Percentiles rank a stretch among this genome's conserved stretches.
Evolutionary conservation across 345 rosid genomes (phyloP).

Genomic region (Eucalyptus lansdowneana): DNA sequence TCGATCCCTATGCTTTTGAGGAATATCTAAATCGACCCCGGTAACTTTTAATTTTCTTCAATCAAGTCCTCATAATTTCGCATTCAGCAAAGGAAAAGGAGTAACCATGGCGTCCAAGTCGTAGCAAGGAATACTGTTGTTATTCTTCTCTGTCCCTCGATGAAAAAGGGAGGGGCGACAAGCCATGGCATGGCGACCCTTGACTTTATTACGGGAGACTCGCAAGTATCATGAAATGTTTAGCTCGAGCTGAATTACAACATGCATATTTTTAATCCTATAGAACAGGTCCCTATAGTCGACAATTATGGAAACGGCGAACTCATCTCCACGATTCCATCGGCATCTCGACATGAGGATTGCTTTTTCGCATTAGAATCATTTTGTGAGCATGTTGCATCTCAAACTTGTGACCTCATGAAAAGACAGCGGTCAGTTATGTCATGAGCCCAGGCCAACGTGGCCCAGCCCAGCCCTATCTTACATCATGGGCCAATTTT

Average conservation of each 20-base stretch:
- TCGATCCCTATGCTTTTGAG: not conserved
- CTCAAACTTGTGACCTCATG: not conserved
- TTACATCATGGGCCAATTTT: not conserved
- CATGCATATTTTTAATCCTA: not conserved
- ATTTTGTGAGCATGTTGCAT: not conserved
- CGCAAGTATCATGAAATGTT: accelerated
- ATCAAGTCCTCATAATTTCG: not conserved
- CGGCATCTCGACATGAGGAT: not conserved
- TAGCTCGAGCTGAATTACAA: accelerated
- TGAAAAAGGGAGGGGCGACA: not conserved
- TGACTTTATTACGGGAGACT: accelerated
- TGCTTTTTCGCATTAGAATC: not conserved
- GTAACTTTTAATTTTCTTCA: not conserved
- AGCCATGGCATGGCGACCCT: not conserved
- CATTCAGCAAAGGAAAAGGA: not conserved
- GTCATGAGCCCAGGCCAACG: not conserved
- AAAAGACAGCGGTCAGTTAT: accelerated
- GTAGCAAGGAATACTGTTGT: not conserved
- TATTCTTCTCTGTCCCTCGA: not conserved
- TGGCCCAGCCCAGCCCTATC: not conserved
- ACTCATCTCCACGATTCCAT: not conserved
- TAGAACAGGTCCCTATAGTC: not conserved
- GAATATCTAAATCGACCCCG: not conserved
- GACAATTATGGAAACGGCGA: not conserved
- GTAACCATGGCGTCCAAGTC: not conserved